Conservation (phyloP, 805 yeast species). For the Ogataea degrootiae region DNA sequence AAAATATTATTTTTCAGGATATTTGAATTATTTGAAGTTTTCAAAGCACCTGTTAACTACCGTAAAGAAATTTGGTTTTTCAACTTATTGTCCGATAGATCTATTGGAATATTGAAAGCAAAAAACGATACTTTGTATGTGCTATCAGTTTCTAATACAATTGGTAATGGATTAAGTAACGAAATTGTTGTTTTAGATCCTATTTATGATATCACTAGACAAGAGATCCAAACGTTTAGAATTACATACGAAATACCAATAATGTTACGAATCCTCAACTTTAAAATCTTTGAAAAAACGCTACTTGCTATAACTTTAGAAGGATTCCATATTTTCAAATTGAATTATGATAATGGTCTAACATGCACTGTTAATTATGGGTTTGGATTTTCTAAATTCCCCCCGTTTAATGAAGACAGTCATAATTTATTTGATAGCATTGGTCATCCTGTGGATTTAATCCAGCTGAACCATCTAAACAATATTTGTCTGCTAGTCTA, state of each 20-base stretch:
- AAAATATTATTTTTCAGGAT: background rate
- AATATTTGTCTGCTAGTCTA: background rate
- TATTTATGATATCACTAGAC: background rate
- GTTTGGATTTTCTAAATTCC: slow-evolving; percentile 1
- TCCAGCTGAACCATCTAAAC: background rate
- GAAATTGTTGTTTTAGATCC: slow-evolving; percentile 1
- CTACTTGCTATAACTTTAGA: background rate
- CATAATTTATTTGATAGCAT: background rate
- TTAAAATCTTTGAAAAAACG: background rate
- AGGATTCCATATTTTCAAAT: slow-evolving; percentile 1
- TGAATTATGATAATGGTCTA: background rate
- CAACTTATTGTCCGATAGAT: background rate
- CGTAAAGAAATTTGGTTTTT: background rate
- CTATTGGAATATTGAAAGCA: background rate
- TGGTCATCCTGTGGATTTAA: background rate
- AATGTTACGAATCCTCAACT: background rate
- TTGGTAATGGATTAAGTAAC: background rate
- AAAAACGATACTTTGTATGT: background rate
- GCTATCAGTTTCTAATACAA: no score
- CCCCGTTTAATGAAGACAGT: background rate
- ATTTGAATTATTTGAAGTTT: background rate
- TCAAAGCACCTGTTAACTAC: background rate
- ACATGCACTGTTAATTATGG: slow-evolving; percentile 2
- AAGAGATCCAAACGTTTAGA: slow-evolving; percentile 1
- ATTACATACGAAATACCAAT: background rate